Evolutionary conservation across 2,329 filamentous ascomycete genomes (phyloP), one percentile per base, ranked within the genome.

Genomic region (Tolypocladium capitatum): DNA sequence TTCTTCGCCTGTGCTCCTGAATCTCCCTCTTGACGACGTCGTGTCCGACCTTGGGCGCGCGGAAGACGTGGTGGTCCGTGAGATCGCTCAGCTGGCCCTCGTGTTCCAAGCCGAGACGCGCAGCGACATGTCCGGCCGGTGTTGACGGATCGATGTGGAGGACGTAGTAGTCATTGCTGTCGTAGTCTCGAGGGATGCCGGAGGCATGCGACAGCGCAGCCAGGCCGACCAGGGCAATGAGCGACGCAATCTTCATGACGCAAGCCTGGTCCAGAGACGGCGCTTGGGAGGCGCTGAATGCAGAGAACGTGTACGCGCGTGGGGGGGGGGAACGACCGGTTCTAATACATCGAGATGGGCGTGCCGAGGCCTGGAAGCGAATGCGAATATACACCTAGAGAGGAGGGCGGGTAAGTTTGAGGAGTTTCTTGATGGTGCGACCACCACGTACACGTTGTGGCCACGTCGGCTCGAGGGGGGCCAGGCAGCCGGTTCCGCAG

Each of bases 81-180:
- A 98, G 75, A 59, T 86, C 78, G 54, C 86, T 85, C 18, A 97
- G 74, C 43, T 78, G 78, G 34, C 91, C 91, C 58, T 96, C 86
- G 64, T 95, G 83, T 41, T 76, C 73, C 43, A 95, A 72, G 20
- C 86, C 88, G 9, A 98, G 71, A 21, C 80, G 74, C 42, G 71
- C 68, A 28, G 89, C 89, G 53, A 96, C 73, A 36, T 83, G 73
- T 24, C 76, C 68, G 16, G 89, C 88, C 14, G 80, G 73, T 7
- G 77, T 72, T 34, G 76, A 71, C 13, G 77, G 69, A 50, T 84
- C 78, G 59, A 98, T 76, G 55, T 96, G 86, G 43, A 98, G 74
- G 53, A 94, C 89, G 64, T 97, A 96, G 69, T 94, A 97, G 66
- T 98, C 91, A 66, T 89, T 80, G 35, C 77, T 74, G 45, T 84